A percentile compares a stretch with the other conserved stretches of the same genome.
Conservation (phyloP, 192 early-diverging fungal species). For the Umbelopsis vinacea region DNA sequence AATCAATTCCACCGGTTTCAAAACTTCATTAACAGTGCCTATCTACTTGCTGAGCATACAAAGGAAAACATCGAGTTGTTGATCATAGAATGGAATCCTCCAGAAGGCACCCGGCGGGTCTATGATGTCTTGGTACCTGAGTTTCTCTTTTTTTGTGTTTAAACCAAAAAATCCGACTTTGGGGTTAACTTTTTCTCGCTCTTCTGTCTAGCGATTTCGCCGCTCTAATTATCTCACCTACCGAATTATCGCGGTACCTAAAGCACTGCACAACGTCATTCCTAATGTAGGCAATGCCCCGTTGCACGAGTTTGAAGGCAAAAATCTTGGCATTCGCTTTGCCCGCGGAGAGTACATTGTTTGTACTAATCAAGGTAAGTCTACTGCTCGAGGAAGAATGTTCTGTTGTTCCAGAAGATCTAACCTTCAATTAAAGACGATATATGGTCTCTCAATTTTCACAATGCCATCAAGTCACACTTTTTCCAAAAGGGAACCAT, state of each 20-base stretch:
- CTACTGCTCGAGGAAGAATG: not conserved
- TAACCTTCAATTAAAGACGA: constrained; percentile 28
- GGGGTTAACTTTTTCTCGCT: constrained; percentile 7
- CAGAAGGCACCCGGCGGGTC: constrained; percentile 30
- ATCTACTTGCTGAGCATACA: constrained; percentile 36
- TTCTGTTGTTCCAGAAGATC: not conserved
- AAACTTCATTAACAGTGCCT: constrained; percentile 42
- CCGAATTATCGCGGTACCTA: constrained; percentile 40
- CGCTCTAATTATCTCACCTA: constrained; percentile 33
- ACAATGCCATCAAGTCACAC: constrained; percentile 42
- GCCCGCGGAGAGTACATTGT: constrained; percentile 43
- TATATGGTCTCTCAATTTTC: constrained; percentile 44
- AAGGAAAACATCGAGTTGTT: constrained; percentile 36
- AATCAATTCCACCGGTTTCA: constrained; percentile 40
- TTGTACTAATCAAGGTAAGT: constrained; percentile 46
- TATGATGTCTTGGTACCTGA: constrained; percentile 39
- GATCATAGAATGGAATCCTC: constrained; percentile 47
- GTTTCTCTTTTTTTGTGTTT: not conserved
- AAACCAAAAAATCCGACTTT: not conserved
- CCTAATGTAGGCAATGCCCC: constrained; percentile 39
- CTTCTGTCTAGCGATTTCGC: constrained; percentile 35
- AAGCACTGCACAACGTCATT: constrained; percentile 34
- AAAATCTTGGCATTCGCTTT: constrained; percentile 44
- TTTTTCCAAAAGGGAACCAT: constrained; percentile 33
- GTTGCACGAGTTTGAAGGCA: constrained; percentile 45